phyloP scores from a whole-genome alignment of 1,139 yeast genomes.

The Yamadazyma dushanensis region DNA sequence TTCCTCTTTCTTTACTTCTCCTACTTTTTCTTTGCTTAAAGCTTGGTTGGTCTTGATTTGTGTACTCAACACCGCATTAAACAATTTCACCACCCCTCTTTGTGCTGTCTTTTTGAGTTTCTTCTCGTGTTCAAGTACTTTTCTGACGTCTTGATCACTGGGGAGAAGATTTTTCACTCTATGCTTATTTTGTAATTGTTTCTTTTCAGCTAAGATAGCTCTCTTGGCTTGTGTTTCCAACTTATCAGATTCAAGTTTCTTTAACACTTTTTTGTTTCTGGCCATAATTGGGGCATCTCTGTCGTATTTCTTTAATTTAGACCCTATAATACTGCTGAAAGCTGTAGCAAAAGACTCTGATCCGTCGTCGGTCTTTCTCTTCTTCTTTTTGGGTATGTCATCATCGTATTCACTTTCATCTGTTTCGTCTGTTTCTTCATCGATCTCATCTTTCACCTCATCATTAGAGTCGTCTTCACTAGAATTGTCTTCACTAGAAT shows the following conservation, averaged over 20 bases:
- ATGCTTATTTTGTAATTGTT: conserved; percentile 62
- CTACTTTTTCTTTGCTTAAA: conserved; percentile 35
- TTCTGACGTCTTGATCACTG: conserved; percentile 54
- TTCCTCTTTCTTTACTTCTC: conserved; percentile 53
- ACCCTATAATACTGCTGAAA: conserved; percentile 77
- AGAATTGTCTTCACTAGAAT: neutral
- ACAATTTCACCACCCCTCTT: conserved; percentile 87
- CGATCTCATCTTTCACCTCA: conserved; percentile 10
- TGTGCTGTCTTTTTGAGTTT: conserved; percentile 82
- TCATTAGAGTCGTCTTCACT: neutral
- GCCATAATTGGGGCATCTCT: conserved; percentile 88
- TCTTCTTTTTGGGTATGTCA: conserved; percentile 51
- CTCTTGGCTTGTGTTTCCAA: conserved; percentile 82
- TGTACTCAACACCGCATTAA: conserved; percentile 86
- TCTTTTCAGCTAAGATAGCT: conserved; percentile 70
- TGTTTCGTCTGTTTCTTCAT: conserved; percentile 11
- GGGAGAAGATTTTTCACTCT: conserved; percentile 72
- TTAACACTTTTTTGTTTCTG: conserved; percentile 65
- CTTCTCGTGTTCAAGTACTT: conserved; percentile 67
- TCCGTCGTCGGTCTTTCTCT: conserved; percentile 61
- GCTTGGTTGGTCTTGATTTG: conserved; percentile 62
- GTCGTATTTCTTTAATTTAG: conserved; percentile 84
- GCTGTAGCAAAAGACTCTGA: conserved; percentile 79
- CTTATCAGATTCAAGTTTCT: conserved; percentile 77
- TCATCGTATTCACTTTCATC: conserved; percentile 34